phyloP scores from a whole-genome alignment of 768 basidiomycete genomes.

The Kwoniella shandongensis region DNA sequence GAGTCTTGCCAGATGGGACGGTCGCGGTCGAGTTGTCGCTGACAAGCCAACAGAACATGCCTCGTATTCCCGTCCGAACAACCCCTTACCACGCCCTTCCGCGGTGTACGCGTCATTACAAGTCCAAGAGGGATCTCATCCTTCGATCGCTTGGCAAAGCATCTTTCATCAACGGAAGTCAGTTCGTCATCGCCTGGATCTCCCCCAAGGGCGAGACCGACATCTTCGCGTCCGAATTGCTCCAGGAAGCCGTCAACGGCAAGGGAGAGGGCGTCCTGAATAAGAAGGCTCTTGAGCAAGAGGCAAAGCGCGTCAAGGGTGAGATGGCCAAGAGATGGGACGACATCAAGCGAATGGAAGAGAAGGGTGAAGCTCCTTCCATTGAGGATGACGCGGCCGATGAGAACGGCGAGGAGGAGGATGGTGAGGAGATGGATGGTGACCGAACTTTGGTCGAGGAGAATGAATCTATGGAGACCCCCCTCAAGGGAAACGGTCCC shows the following conservation, averaged over 20 bases:
- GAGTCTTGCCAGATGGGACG: too few species aligned
- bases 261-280: slow-evolving; percentile 28
- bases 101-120: slow-evolving; percentile 54
- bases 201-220: slow-evolving; percentile 54
- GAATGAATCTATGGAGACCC: slow-evolving; percentile 17
- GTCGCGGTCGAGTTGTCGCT: background rate
- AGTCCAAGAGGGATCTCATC: slow-evolving; percentile 53
- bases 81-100: slow-evolving; percentile 53
- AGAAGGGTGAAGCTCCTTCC: slow-evolving; percentile 36
- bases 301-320: slow-evolving; percentile 31
- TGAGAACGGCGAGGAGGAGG: slow-evolving; percentile 28
- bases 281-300: slow-evolving; percentile 36
- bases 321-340: slow-evolving; percentile 45
- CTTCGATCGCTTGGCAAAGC: slow-evolving; percentile 54
- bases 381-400: slow-evolving; percentile 35
- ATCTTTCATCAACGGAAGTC: slow-evolving; percentile 54
- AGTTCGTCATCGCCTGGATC: slow-evolving; percentile 55
- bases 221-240: slow-evolving; percentile 53
- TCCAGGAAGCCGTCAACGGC: slow-evolving; percentile 41
- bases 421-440: slow-evolving; percentile 33
- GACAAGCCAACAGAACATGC: slow-evolving; percentile 38
- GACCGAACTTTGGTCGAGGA: slow-evolving; percentile 46
- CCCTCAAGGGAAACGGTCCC: slow-evolving; percentile 14
- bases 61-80: slow-evolving; percentile 54
- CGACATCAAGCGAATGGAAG: slow-evolving; percentile 40